Evolutionary conservation across 345 rosid genomes (phyloP), one percentile per base, ranked within the genome.

Genomic region (Angophora floribunda): DNA sequence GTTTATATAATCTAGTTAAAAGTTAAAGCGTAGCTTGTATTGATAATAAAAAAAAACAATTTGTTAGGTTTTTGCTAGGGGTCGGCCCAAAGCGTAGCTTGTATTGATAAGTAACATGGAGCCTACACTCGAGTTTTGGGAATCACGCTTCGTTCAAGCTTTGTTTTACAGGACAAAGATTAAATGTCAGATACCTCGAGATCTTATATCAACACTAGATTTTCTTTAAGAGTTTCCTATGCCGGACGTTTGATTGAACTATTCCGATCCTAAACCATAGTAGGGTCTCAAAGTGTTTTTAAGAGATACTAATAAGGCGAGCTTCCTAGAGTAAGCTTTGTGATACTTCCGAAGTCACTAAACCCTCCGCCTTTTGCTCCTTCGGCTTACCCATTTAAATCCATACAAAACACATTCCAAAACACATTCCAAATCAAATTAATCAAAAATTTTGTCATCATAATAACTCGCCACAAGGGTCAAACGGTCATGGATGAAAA

Each of bases 171-270:
- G 59, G 59, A 53, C 26, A 19, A 7, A 53, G 1, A 32, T 32
- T 4, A 67, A 11, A 67, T 3, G 12, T 2, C 17, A 1, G 3
- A 19, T 32, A 32, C 1, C 17, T 41, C 0, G 13, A 70, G 45
- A 70, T 70, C 24, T 17, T 36, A 36, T 70, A 5, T 36, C 12
- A 36, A 13, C 82, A 17, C 36, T 75, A 36, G 45, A 41, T 19
- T 36, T 21, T 41, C 49, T 41, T 19, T 36, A 19, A 75, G 49
- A 26, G 19, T 75, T 75, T 75, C 26, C 49, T 75, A 41, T 3
- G 24, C 19, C 2, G 7, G 7, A 19, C 12, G 14, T 75, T 75
- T 19, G 36, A 9, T 41, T 4, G 14, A 44, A 75, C 5, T 19
- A 4, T 36, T 17, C 47, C 82, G 36, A 75, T 36, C 45, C 26